Percentiles rank a stretch among this genome's conserved stretches.
These are phyloP conservation scores for Mycotypha africana DNA, from an alignment of 371 early-diverging fungal species.

Conservation along the genomic window DNA sequence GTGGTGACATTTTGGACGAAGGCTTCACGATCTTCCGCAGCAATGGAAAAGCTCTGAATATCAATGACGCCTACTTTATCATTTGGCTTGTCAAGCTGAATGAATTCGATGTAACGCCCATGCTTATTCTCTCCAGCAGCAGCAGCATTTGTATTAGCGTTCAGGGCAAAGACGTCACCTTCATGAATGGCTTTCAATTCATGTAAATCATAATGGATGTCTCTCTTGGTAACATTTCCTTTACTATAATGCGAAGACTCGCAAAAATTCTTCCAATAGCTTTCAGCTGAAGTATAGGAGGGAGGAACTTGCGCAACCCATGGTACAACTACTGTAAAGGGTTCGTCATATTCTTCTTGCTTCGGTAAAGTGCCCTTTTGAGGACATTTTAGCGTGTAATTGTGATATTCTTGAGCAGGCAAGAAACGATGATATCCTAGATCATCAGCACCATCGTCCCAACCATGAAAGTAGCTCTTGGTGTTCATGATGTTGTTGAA, in stretches of 20 bases:
- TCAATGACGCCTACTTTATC: constrained; percentile 42
- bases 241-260: constrained; percentile 35
- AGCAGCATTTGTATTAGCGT: constrained; percentile 11
- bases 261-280: constrained; percentile 40
- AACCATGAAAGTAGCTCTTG: constrained; percentile 48
- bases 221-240: constrained; percentile 9
- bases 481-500: constrained; percentile 51
- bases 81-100: constrained; percentile 19
- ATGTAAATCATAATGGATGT: constrained; percentile 20
- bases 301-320: constrained; percentile 43
- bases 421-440: constrained; percentile 50
- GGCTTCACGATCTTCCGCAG: constrained; percentile 25
- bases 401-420: constrained; percentile 43
- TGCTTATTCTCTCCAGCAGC: constrained; percentile 9
- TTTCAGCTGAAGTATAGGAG: constrained; percentile 26
- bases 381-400: constrained; percentile 41
- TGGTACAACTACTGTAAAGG: constrained; percentile 45
- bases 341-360: constrained; percentile 37
- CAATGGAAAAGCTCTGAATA: constrained; percentile 44
- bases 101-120: constrained; percentile 35
- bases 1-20: constrained; percentile 30
- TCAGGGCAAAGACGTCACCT: constrained; percentile 26
- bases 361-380: constrained; percentile 30
- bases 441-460: constrained; percentile 54
- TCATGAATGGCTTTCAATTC: constrained; percentile 33